Base-by-base conservation (phyloP, 2,329 filamentous ascomycete species). In the Westerdykella sp. region DNA sequence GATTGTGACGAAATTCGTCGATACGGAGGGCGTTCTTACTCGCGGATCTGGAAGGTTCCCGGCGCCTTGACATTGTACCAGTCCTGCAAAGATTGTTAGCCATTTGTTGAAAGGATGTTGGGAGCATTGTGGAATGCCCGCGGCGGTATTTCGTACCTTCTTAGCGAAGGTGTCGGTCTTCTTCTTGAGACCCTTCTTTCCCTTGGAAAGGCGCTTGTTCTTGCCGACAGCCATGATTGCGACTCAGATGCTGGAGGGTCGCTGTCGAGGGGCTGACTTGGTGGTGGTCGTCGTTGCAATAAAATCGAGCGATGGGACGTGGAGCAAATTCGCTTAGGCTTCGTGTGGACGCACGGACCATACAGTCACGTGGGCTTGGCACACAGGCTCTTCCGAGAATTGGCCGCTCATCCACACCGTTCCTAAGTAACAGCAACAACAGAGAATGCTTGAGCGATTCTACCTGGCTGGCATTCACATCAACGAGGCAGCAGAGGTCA, bases 171-270 rank as follows among this genome's bases (percentile, higher is more conserved):
- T 91, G 75, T 98, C 93, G 69, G 90, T 91, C 79, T 91, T 91
- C 91, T 98, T 97, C 88, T 97, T 97, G 73, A 97, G 81, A 75
- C 93, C 91, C 84, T 98, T 98, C 88, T 97, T 98, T 79, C 93
- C 93, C 84, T 98, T 98, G 61, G 93, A 97, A 80, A 98, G 84
- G 82, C 93, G 89, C 89, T 98, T 98, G 85, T 98, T 98, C 87
- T 88, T 88, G 79, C 84, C 84, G 74, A 88, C 84, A 80, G 84
- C 84, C 84, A 88, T 85, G 73, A 73, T 83, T 81, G 77, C 77
- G 78, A 80, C 73, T 73, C 68, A 59, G 47, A 49, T 55, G 51
- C 52, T 55, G 57, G 49, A 37, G 53, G 51, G 57, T 60, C 55
- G 55, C 54, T 53, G 53, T 44, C 49, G 48, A 47, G 45, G 40